A percentile compares a stretch with the other conserved stretches of the same genome.
phyloP scores from a whole-genome alignment of 352 stramenopile species.

The Lagenidium giganteum region DNA sequence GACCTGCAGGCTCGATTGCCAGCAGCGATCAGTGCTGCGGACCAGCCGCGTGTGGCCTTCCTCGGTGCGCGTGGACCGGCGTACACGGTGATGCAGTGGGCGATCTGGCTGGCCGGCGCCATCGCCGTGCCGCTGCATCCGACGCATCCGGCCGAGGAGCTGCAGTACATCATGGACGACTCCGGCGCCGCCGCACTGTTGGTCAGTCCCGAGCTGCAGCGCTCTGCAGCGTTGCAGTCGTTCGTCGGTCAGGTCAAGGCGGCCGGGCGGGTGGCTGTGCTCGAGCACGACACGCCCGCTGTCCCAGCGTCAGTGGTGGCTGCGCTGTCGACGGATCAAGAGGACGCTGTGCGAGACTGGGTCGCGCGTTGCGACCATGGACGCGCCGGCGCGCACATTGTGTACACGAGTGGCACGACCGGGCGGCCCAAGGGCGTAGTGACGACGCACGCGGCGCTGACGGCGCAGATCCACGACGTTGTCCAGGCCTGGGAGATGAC shows the following conservation, averaged over 20 bases:
- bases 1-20: constrained; percentile 15
- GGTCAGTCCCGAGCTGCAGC: constrained; percentile 30
- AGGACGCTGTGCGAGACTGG: constrained; percentile 20
- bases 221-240: too few species aligned
- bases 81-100: constrained; percentile 61
- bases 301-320: background rate
- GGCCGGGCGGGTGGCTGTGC: constrained; percentile 16
- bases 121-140: constrained; percentile 62
- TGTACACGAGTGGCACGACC: constrained; percentile 96
- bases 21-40: too few species aligned
- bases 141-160: constrained; percentile 44
- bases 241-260: constrained; percentile 17
- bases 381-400: constrained; percentile 51
- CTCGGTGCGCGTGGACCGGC: constrained; percentile 30
- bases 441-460: constrained; percentile 83
- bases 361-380: constrained; percentile 15
- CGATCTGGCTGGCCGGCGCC: constrained; percentile 52
- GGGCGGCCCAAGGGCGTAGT: constrained; percentile 95
- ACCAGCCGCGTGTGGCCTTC: constrained; percentile 28
- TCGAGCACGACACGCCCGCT: constrained; percentile 13
- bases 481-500: constrained; percentile 72
- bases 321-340: constrained; percentile 12
- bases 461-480: constrained; percentile 71
- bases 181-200: constrained; percentile 28
- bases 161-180: constrained; percentile 59